Evolutionary conservation across 345 rosid genomes (phyloP).

Genomic region (Gossypium anomalum): DNA sequence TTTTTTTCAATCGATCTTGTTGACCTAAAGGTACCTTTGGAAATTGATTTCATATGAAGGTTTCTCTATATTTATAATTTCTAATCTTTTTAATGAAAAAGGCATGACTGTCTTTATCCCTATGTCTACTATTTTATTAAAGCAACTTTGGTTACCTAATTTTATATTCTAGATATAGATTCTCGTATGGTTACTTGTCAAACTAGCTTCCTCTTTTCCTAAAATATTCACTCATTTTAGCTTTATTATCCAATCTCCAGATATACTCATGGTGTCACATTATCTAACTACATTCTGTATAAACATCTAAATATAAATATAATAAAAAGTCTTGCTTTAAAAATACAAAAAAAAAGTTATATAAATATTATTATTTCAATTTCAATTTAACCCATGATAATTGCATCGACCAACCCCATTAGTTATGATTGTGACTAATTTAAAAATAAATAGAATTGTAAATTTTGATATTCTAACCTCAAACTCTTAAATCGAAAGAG

Average conservation of each 20-base stretch:
- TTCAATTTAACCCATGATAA: too few relatives aligned
- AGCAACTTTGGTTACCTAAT: slow-evolving; percentile 28
- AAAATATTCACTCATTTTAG: background rate
- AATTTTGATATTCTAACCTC: too few relatives aligned
- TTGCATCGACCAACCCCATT: too few relatives aligned
- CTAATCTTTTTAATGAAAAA: background rate
- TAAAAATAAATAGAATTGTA: too few relatives aligned
- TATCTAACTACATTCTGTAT: too few relatives aligned
- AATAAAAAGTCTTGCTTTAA: too few relatives aligned
- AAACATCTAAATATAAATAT: too few relatives aligned
- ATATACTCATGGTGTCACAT: background rate
- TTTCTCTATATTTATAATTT: background rate
- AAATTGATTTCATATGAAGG: slow-evolving; percentile 4
- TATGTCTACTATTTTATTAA: slow-evolving; percentile 14
- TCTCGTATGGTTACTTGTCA: background rate
- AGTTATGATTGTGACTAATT: too few relatives aligned
- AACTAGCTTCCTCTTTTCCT: background rate
- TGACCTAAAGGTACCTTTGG: slow-evolving; percentile 6
- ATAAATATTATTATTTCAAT: too few relatives aligned
- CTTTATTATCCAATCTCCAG: background rate
- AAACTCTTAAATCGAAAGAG: too few relatives aligned
- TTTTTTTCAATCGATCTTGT: slow-evolving; percentile 9
- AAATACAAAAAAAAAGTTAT: too few relatives aligned
- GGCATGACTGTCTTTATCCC: slow-evolving; percentile 1
- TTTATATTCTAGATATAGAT: background rate